Conservation (phyloP, 2,329 filamentous ascomycete genomes). For the Chaetothyriales sp. region DNA sequence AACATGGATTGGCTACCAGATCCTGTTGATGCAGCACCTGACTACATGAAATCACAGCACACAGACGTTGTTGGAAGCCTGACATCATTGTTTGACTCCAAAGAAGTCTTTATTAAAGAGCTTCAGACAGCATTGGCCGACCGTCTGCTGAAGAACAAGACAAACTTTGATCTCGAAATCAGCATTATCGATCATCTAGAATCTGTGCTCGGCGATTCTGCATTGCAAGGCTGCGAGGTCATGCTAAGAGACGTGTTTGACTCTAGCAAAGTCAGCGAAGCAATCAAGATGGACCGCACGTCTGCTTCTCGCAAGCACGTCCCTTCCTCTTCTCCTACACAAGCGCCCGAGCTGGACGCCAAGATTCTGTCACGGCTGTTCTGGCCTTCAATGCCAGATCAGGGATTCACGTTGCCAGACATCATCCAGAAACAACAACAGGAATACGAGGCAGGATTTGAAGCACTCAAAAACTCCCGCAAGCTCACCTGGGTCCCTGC, state of each 20-base stretch:
- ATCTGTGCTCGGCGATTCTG: slow-evolving; percentile 69
- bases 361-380: slow-evolving; percentile 86
- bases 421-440: slow-evolving; percentile 45
- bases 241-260: slow-evolving; percentile 92
- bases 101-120: slow-evolving; percentile 87
- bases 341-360: slow-evolving; percentile 46
- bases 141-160: slow-evolving; percentile 53
- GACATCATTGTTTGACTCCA: slow-evolving; percentile 73
- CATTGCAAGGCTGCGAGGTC: slow-evolving; percentile 86
- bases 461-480: slow-evolving; percentile 64
- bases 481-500: slow-evolving; percentile 82
- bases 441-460: slow-evolving; percentile 62
- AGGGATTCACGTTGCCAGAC: slow-evolving; percentile 32
- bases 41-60: slow-evolving; percentile 78
- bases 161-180: slow-evolving; percentile 63
- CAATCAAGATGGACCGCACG: slow-evolving; percentile 43
- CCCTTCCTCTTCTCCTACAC: neutral
- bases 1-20: slow-evolving; percentile 91
- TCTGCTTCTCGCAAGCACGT: slow-evolving; percentile 2
- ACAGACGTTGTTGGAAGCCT: slow-evolving; percentile 87
- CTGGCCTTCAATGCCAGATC: slow-evolving; percentile 68
- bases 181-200: slow-evolving; percentile 79
- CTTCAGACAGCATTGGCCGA: slow-evolving; percentile 82
- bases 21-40: slow-evolving; percentile 79
- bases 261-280: slow-evolving; percentile 57